Evolutionary conservation across 148 eudicot species (phyloP).

Genomic region (Suaeda aralocaspica): DNA sequence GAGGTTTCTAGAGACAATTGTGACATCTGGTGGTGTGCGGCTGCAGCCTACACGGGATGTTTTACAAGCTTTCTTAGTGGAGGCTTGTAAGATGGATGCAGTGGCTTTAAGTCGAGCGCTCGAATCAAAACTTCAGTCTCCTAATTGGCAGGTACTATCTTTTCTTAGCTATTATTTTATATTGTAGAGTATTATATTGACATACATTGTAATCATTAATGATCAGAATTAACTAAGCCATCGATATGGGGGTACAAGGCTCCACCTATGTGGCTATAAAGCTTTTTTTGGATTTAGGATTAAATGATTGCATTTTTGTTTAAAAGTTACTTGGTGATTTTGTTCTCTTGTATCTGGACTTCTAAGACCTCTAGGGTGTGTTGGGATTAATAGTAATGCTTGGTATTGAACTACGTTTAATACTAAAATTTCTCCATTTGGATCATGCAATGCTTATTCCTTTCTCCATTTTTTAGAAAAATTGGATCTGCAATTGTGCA

Average conservation of each 20-base stretch:
- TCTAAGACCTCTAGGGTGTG: too few relatives aligned
- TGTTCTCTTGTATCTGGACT: not conserved
- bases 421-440: not conserved
- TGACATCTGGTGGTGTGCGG: constrained; percentile 92
- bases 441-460: not conserved
- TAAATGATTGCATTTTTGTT: not conserved
- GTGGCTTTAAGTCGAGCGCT: constrained; percentile 72
- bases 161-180: constrained; percentile 2
- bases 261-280: not conserved
- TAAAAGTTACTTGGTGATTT: not conserved
- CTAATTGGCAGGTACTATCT: constrained; percentile 76
- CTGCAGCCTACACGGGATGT: constrained; percentile 95
- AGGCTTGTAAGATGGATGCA: constrained; percentile 85
- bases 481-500: not conserved
- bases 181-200: constrained; percentile 4
- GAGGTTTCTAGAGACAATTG: constrained; percentile 88
- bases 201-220: not conserved
- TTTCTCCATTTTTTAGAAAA: not conserved
- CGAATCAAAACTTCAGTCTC: constrained; percentile 74
- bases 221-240: not conserved
- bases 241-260: not conserved
- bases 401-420: not conserved
- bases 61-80: constrained; percentile 68
- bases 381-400: not conserved
- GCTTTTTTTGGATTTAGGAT: not conserved